These are phyloP conservation scores for Hirsutella thompsonii DNA, from an alignment of 2,329 filamentous ascomycete species.

Conservation along the genomic window DNA sequence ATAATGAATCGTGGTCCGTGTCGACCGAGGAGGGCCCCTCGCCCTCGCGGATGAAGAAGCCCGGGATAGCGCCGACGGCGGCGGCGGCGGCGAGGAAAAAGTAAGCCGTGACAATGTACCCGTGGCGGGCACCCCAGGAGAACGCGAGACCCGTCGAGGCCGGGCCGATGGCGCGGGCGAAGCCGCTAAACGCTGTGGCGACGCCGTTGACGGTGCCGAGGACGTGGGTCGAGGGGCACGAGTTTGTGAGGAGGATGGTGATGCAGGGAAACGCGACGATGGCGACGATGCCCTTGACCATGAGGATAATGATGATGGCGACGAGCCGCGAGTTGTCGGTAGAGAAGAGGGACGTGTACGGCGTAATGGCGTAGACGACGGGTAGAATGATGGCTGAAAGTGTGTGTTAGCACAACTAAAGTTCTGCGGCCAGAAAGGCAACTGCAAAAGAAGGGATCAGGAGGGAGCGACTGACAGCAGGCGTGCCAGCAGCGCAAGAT, in stretches of 20 bases:
- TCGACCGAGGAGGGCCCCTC: constrained; percentile 40
- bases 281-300: constrained; percentile 59
- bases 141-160: constrained; percentile 62
- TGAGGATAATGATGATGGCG: constrained; percentile 54
- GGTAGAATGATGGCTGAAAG: constrained; percentile 51
- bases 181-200: constrained; percentile 67
- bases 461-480: constrained; percentile 30
- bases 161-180: constrained; percentile 71
- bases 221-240: constrained; percentile 56
- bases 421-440: not conserved
- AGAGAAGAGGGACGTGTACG: constrained; percentile 59
- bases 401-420: too few species aligned
- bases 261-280: constrained; percentile 84
- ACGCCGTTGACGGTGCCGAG: constrained; percentile 86
- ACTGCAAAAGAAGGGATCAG: not conserved
- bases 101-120: constrained; percentile 70
- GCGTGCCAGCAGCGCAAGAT: constrained; percentile 59
- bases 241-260: constrained; percentile 86
- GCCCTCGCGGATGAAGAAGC: constrained; percentile 62
- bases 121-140: constrained; percentile 59
- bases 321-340: constrained; percentile 35
- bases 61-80: constrained; percentile 53
- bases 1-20: not conserved
- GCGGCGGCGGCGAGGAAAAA: constrained; percentile 60
- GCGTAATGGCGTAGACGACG: constrained; percentile 65